Conservation (phyloP, 176 grass and related monocot species). For the Elaeis guineensis region DNA sequence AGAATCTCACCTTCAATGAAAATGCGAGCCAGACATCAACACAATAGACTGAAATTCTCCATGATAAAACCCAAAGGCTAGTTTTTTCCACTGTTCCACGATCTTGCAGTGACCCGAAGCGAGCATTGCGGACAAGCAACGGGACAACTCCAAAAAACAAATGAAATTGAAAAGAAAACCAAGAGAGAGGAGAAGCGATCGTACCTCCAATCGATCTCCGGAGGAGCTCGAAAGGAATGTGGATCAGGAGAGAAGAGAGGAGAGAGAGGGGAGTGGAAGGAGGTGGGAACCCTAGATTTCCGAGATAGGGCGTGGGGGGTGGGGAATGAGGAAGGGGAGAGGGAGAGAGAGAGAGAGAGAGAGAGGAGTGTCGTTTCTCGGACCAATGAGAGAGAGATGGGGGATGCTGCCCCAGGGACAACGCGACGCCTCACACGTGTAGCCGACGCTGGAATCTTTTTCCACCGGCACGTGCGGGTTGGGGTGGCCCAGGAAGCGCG, state of each 20-base stretch:
- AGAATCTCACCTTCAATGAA: too few relatives aligned
- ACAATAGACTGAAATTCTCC: too few relatives aligned
- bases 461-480: too few relatives aligned
- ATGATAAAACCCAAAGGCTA: too few relatives aligned
- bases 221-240: constrained; percentile 4
- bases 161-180: not conserved
- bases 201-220: constrained; percentile 23
- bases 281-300: constrained; percentile 15
- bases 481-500: too few relatives aligned
- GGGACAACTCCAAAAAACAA: not conserved
- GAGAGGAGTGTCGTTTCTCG: constrained; percentile 3
- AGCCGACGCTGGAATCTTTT: not conserved
- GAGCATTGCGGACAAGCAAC: too few relatives aligned
- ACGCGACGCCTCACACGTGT: constrained; percentile 1
- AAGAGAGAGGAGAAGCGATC: not conserved
- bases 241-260: not conserved
- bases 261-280: too few relatives aligned
- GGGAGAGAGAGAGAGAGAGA: constrained; percentile 4
- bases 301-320: not conserved
- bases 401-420: not conserved
- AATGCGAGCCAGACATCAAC: too few relatives aligned
- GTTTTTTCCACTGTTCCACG: too few relatives aligned
- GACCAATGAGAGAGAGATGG: constrained; percentile 6
- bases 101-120: too few relatives aligned
- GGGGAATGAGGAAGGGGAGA: not conserved